Conservation (phyloP, 2,329 filamentous ascomycete species). For the Calonectria pseudoreteaudii region DNA sequence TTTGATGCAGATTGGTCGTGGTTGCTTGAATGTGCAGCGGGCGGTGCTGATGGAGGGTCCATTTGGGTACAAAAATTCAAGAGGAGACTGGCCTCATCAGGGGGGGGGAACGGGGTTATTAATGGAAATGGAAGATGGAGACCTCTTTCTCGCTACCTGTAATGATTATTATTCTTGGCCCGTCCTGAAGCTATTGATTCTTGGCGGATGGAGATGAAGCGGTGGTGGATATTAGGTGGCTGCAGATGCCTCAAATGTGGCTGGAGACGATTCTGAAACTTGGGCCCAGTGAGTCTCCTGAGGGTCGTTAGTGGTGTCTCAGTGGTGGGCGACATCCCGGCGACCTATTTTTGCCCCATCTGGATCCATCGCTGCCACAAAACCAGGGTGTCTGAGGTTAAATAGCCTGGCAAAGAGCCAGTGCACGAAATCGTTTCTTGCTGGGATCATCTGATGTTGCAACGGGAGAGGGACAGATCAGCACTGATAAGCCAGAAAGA, state of each 20-base stretch:
- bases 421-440: not conserved
- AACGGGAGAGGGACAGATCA: conserved; percentile 2
- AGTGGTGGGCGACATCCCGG: not conserved
- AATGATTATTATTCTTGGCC: not conserved
- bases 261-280: not conserved
- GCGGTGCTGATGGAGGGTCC: not conserved
- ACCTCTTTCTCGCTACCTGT: not conserved
- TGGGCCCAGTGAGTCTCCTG: conserved; percentile 5
- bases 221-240: not conserved
- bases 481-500: not conserved
- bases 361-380: not conserved
- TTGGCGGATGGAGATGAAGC: not conserved
- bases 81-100: not conserved
- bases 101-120: not conserved
- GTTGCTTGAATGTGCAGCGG: not conserved
- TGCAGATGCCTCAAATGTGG: conserved; percentile 4
- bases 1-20: not conserved
- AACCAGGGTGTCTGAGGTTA: not conserved
- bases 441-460: not conserved
- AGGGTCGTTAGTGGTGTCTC: conserved; percentile 13
- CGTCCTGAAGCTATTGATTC: not conserved
- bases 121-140: not conserved
- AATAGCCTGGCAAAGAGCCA: not conserved
- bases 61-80: not conserved
- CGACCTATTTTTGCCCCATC: conserved; percentile 1